Evolutionary conservation across 192 early-diverging fungal species (phyloP).

Genomic region (Coemansia sp.): DNA sequence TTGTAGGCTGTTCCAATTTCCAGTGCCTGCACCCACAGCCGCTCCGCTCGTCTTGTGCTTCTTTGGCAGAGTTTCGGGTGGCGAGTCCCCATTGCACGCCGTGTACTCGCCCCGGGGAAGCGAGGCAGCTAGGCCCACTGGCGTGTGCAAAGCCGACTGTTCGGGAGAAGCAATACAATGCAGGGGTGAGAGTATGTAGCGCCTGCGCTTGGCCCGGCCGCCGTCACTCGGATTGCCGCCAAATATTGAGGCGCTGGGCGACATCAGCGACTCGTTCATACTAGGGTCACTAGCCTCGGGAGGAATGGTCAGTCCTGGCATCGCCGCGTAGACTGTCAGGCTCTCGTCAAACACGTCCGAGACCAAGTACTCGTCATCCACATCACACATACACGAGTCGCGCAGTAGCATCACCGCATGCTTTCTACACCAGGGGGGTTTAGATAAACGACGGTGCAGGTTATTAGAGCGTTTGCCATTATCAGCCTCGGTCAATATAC

Average conservation of each 20-base stretch:
- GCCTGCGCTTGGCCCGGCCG: slow-evolving; percentile 25
- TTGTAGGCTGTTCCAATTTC: background rate
- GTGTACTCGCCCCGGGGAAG: background rate
- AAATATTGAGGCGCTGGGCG: background rate
- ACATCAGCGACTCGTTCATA: background rate
- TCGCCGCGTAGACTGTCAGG: slow-evolving; percentile 35
- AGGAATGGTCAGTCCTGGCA: slow-evolving; percentile 13
- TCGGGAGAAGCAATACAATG: background rate
- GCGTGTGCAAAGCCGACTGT: background rate
- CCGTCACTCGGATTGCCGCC: background rate
- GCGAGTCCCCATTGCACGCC: background rate
- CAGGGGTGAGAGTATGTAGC: slow-evolving; percentile 24
- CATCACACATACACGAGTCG: slow-evolving; percentile 44
- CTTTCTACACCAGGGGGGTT: slow-evolving; percentile 3
- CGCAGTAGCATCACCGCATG: slow-evolving; percentile 27
- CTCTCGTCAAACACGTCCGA: slow-evolving; percentile 48
- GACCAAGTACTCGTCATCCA: slow-evolving; percentile 37
- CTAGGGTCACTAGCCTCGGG: background rate
- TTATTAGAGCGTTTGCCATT: background rate
- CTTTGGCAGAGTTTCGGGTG: background rate
- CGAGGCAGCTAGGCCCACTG: background rate
- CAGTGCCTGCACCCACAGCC: too few relatives aligned
- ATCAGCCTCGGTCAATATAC: background rate
- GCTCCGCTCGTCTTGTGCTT: background rate
- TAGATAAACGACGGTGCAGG: background rate